Evolutionary conservation across 2,329 filamentous ascomycete species (phyloP).

Genomic region (Sporothrix inflata): DNA sequence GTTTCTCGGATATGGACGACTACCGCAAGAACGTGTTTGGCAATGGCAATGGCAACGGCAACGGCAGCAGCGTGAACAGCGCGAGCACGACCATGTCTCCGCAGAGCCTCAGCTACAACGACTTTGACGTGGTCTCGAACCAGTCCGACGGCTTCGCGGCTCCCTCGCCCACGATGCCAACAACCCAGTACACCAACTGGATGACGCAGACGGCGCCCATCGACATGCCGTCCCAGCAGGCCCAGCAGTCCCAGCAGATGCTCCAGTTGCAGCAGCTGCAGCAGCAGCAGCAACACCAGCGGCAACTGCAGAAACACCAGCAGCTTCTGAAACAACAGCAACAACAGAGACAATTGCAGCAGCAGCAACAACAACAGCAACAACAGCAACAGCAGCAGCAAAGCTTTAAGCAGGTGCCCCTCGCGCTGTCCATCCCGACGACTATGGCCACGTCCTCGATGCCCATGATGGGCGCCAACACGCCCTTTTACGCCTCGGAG

Average conservation of each 20-base stretch:
- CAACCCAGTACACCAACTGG: slow-evolving; percentile 42
- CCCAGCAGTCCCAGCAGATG: slow-evolving; percentile 17
- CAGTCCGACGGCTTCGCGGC: slow-evolving; percentile 32
- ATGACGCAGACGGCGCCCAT: slow-evolving; percentile 43
- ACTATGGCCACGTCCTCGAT: slow-evolving; percentile 19
- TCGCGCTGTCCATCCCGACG: slow-evolving; percentile 20
- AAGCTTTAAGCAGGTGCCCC: slow-evolving; percentile 15
- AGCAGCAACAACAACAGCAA: slow-evolving; percentile 23
- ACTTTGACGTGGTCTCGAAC: slow-evolving; percentile 45
- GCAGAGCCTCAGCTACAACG: slow-evolving; percentile 54
- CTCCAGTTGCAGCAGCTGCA: slow-evolving; percentile 21
- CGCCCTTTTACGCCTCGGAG: slow-evolving; percentile 47
- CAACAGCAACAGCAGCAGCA: not conserved
- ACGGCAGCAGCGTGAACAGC: slow-evolving; percentile 39
- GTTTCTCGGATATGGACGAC: slow-evolving; percentile 56
- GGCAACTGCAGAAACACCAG: slow-evolving; percentile 16
- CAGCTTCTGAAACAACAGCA: slow-evolving; percentile 16
- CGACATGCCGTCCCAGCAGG: slow-evolving; percentile 48
- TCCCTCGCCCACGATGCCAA: slow-evolving; percentile 39
- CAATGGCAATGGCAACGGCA: slow-evolving; percentile 37
- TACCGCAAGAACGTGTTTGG: slow-evolving; percentile 56
- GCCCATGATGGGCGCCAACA: slow-evolving; percentile 25
- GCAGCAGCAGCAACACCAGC: slow-evolving; percentile 6
- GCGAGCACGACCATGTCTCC: slow-evolving; percentile 55
- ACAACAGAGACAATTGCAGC: slow-evolving; percentile 11